These are phyloP conservation scores for Alternaria postmessia DNA, from an alignment of 2,329 filamentous ascomycete species.

Conservation along the genomic window DNA sequence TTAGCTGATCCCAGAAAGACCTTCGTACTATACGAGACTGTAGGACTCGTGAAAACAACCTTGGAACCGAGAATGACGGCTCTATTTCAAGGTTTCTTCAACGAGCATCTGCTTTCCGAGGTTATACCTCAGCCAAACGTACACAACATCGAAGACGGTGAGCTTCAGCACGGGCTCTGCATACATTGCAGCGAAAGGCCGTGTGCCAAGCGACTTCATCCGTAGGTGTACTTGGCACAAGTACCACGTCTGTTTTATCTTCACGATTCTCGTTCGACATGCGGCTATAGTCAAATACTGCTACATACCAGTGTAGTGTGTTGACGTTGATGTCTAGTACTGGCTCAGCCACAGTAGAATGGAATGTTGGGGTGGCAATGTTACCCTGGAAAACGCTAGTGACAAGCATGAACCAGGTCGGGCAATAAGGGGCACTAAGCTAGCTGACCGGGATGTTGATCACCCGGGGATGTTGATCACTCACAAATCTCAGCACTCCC, in stretches of 20 bases:
- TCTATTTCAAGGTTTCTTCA: neutral
- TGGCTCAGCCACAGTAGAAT: neutral
- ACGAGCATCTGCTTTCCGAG: neutral
- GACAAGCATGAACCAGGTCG: neutral
- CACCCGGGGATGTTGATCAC: no score
- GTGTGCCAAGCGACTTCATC: neutral
- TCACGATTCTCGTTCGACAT: neutral
- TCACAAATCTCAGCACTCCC: no score
- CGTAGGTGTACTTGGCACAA: neutral
- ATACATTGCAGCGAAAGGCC: no score
- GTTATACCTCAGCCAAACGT: neutral
- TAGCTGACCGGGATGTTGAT: no score
- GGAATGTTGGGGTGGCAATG: neutral
- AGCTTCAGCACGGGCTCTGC: neutral
- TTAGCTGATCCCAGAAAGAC: neutral
- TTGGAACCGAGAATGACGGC: no score
- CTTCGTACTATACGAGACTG: neutral
- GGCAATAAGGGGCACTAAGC: neutral
- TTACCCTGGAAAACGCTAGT: neutral
- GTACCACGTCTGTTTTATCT: neutral
- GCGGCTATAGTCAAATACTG: neutral
- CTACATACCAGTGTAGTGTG: no score
- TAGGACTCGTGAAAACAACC: neutral
- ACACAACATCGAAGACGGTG: neutral
- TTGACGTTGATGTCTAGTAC: neutral